Evolutionary conservation across 148 eudicot species (phyloP).

Genomic region (Persicaria maculosa): DNA sequence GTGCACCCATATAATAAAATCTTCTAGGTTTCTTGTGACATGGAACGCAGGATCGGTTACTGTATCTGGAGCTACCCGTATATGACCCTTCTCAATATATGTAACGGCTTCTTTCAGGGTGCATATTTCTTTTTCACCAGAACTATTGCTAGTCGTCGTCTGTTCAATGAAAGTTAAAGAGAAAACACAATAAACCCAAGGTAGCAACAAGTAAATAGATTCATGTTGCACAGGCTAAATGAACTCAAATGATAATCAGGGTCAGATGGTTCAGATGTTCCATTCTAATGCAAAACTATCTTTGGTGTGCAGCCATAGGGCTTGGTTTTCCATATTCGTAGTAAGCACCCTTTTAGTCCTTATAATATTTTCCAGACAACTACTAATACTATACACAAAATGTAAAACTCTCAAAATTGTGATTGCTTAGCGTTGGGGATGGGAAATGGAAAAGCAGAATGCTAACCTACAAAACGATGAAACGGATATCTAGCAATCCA

Average conservation of each 20-base stretch:
- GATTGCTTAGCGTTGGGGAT: neutral
- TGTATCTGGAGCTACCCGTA: slow-evolving; percentile 84
- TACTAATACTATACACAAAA: neutral
- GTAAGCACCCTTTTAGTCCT: neutral
- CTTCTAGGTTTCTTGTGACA: slow-evolving; percentile 94
- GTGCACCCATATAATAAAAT: slow-evolving; percentile 85
- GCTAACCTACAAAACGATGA: slow-evolving; percentile 82
- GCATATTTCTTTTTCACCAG: slow-evolving; percentile 66
- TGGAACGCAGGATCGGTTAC: slow-evolving; percentile 95
- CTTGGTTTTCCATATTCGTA: neutral
- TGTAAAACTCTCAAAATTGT: neutral
- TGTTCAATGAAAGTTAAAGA: slow-evolving; percentile 21
- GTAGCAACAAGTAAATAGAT: neutral
- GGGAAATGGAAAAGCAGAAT: neutral
- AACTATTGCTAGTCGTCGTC: slow-evolving; percentile 67
- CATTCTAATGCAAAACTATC: neutral
- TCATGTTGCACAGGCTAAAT: neutral
- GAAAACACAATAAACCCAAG: neutral
- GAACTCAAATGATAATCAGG: neutral
- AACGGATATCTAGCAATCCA: slow-evolving; percentile 27
- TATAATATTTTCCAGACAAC: neutral
- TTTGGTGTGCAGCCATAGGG: neutral
- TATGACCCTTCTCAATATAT: slow-evolving; percentile 88
- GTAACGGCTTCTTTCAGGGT: slow-evolving; percentile 76
- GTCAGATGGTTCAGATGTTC: neutral